These are phyloP conservation scores for Ogataea chonburiensis DNA, from an alignment of 805 yeast genomes.

Conservation along the genomic window DNA sequence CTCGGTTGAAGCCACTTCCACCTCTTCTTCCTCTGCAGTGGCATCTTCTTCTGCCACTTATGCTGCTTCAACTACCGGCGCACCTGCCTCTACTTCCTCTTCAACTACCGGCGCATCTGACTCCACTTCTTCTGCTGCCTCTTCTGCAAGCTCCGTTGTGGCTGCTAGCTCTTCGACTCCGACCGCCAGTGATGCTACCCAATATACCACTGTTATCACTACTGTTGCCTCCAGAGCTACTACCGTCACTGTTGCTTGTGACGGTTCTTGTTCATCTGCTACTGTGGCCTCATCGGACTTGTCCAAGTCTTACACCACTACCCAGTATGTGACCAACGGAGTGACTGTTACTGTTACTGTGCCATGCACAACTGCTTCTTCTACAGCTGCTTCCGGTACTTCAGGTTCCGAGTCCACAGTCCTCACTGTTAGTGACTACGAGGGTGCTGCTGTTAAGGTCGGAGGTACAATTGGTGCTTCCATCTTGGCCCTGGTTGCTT, in stretches of 20 bases:
- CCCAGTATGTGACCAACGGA: constrained; percentile 9
- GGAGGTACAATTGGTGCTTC: not conserved
- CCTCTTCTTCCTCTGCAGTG: no score
- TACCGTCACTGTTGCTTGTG: constrained; percentile 20
- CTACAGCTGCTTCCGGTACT: not conserved
- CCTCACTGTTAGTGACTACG: not conserved
- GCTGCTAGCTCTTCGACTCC: no score
- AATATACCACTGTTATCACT: constrained; percentile 11
- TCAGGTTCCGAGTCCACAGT: not conserved
- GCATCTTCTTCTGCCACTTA: no score
- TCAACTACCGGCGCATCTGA: no score
- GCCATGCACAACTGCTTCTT: constrained; percentile 4
- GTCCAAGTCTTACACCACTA: constrained; percentile 14
- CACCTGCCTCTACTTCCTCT: no score
- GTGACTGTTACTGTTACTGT: constrained; percentile 12
- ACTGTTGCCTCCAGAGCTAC: constrained; percentile 7
- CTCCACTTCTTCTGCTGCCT: no score
- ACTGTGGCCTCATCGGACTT: constrained; percentile 10
- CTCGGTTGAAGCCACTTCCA: no score
- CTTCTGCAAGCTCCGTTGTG: no score
- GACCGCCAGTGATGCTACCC: no score
- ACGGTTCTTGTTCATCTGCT: constrained; percentile 10
- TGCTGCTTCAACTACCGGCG: no score
- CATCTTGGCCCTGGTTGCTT: not conserved
- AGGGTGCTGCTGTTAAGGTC: not conserved